Evolutionary conservation across 1,284 basidiomycete species (phyloP), one percentile per base, ranked within the genome.

Genomic region (Cerioporus squamosus): DNA sequence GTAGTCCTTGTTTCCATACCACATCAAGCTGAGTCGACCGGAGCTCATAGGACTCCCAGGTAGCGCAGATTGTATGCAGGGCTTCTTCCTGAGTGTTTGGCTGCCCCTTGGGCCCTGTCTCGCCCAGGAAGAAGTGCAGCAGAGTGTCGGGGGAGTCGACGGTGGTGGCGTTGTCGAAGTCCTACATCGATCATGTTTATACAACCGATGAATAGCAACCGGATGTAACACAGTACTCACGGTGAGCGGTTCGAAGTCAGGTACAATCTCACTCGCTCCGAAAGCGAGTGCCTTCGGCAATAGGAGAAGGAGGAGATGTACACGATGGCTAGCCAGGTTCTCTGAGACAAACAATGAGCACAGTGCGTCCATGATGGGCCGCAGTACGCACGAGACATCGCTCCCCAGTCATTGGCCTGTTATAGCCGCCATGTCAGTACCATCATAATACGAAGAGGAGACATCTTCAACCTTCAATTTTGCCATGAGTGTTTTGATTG

Each of bases 401-500:
- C 77, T 12, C 83, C 82, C 85, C 85, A 87, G 57, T 87, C 85
- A 45, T 87, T 86, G 0, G 80, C 79, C 85, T 85, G 48, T 48
- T 18, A 26, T 26, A 26, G 26, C 26, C 26, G 8, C 26, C 26
- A 8, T 26, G 26, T 26, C 26, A 26, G 26, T 26, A 8, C 26
- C 5, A 26, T 26, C 26, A 8, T 26, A 3, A 26, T 26, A 26
- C 26, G 26, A 8, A 26, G 26, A 26, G 26, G 26, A 3, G 23
- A 20, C 6, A 18, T 33, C 10, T 22, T 15, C 26, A 29, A 82
- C 86, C 78, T 87, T 87, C 47, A 87, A 64, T 55, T 87, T 88
- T 5, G 85, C 85, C 85, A 87, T 88, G 42, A 88, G 65, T 0
- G 83, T 84, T 68, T 87, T 87, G 66, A 88, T 68, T 2, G 79